Conservation (phyloP, 306 rosid species). For the Pyrus communis region DNA sequence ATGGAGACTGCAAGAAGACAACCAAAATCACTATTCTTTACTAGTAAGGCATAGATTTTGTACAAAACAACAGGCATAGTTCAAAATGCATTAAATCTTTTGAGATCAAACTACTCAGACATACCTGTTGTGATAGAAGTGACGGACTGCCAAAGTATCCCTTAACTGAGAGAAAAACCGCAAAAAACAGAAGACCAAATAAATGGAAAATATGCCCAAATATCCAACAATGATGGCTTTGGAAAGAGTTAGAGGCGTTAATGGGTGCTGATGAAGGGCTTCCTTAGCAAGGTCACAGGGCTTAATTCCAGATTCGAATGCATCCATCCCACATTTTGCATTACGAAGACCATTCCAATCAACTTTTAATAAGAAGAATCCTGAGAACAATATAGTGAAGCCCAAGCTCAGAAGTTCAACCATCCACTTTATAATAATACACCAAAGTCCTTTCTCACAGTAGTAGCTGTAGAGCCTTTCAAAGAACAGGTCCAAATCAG, state of each 20-base stretch:
- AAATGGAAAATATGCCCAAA: conserved; percentile 76
- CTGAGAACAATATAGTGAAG: conserved; percentile 81
- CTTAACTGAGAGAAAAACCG: conserved; percentile 83
- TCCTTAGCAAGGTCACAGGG: conserved; percentile 92
- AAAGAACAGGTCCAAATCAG: conserved; percentile 91
- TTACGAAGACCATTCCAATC: conserved; percentile 95
- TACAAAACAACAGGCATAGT: background rate
- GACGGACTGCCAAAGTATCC: conserved; percentile 63
- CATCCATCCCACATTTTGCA: conserved; percentile 96
- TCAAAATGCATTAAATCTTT: background rate
- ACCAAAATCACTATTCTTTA: conserved; percentile 4
- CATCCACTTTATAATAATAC: conserved; percentile 80
- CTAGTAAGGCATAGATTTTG: background rate
- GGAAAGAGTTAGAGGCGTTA: conserved; percentile 64
- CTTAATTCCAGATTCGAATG: conserved; percentile 80
- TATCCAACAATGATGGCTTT: conserved; percentile 80
- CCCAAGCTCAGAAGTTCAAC: conserved; percentile 86
- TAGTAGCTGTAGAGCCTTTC: conserved; percentile 86
- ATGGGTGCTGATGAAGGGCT: conserved; percentile 77
- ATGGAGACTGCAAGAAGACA: conserved; percentile 58
- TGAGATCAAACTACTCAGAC: background rate
- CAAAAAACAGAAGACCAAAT: conserved; percentile 84
- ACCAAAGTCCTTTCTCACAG: conserved; percentile 93
- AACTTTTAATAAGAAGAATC: conserved; percentile 69
- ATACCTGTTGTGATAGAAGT: conserved; percentile 71